Conservation (phyloP, 2,329 filamentous ascomycete species). For the Diplodia seriata region DNA sequence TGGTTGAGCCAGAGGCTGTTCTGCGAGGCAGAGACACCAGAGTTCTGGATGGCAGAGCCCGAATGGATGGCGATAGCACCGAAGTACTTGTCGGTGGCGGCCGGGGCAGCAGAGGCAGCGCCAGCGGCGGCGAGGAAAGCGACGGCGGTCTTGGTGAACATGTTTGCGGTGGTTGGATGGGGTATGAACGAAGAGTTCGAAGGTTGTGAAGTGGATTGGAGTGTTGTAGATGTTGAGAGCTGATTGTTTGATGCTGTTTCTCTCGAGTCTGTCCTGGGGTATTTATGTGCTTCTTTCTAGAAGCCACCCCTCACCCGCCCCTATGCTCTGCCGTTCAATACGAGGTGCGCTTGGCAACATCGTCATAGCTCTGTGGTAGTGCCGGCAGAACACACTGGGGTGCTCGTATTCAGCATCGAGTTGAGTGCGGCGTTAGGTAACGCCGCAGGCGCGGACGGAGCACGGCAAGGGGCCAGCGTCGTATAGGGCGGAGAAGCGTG, state of each 20-base stretch:
- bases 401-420: slow-evolving; percentile 10
- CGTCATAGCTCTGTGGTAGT: slow-evolving; percentile 14
- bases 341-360: slow-evolving; percentile 16
- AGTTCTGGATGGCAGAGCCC: slow-evolving; percentile 58
- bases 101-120: slow-evolving; percentile 45
- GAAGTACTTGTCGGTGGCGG: slow-evolving; percentile 51
- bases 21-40: slow-evolving; percentile 54
- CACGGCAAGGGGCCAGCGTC: not conserved
- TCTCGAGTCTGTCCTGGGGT: not conserved
- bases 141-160: slow-evolving; percentile 41
- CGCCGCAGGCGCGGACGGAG: slow-evolving; percentile 9
- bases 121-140: slow-evolving; percentile 40
- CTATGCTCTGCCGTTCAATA: slow-evolving; percentile 8
- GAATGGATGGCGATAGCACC: slow-evolving; percentile 59
- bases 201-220: not conserved
- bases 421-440: slow-evolving; percentile 17
- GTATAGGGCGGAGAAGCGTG: not conserved
- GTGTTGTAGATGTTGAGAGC: slow-evolving; percentile 12
- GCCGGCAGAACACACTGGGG: not conserved
- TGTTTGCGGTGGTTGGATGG: slow-evolving; percentile 36
- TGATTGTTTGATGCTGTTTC: slow-evolving; percentile 26
- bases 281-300: slow-evolving; percentile 10
- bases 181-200: slow-evolving; percentile 26
- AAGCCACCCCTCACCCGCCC: not conserved
- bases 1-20: slow-evolving; percentile 54